phyloP scores from a whole-genome alignment of 2,329 filamentous ascomycete genomes.

The Pseudocercospora macadamiae region DNA sequence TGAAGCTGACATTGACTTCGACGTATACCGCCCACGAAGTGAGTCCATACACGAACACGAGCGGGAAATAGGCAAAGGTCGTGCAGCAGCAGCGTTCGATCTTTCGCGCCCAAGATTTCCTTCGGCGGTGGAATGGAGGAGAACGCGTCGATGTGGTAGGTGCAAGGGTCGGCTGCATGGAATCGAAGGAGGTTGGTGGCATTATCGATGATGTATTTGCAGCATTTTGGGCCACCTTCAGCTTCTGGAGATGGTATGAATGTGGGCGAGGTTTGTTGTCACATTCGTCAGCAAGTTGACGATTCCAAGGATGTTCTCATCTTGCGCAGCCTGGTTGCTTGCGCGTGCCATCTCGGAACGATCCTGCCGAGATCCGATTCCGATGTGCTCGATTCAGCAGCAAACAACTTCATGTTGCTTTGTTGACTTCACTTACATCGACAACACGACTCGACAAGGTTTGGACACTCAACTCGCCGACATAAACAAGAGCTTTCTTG shows the following conservation, averaged over 20 bases:
- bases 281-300: not conserved
- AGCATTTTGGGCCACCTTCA: slow-evolving; percentile 1
- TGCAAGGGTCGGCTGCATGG: slow-evolving; percentile 34
- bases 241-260: no score
- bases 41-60: slow-evolving; percentile 47
- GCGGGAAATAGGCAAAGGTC: slow-evolving; percentile 38
- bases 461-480: not conserved
- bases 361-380: slow-evolving; percentile 4
- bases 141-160: slow-evolving; percentile 27
- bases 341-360: not conserved
- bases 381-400: not conserved
- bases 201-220: slow-evolving; percentile 5
- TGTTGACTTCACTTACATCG: no score
- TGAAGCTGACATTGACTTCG: slow-evolving; percentile 62
- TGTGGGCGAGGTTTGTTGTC: not conserved
- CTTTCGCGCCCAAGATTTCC: slow-evolving; percentile 62
- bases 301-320: not conserved
- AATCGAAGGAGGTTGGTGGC: slow-evolving; percentile 29
- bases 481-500: no score
- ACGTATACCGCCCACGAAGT: slow-evolving; percentile 97
- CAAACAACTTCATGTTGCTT: no score
- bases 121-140: slow-evolving; percentile 37
- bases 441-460: not conserved
- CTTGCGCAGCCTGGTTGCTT: not conserved
- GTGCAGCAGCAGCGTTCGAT: slow-evolving; percentile 84